Conservation (phyloP, 2,329 filamentous ascomycete genomes). For the Arthrinium puccinioides region DNA sequence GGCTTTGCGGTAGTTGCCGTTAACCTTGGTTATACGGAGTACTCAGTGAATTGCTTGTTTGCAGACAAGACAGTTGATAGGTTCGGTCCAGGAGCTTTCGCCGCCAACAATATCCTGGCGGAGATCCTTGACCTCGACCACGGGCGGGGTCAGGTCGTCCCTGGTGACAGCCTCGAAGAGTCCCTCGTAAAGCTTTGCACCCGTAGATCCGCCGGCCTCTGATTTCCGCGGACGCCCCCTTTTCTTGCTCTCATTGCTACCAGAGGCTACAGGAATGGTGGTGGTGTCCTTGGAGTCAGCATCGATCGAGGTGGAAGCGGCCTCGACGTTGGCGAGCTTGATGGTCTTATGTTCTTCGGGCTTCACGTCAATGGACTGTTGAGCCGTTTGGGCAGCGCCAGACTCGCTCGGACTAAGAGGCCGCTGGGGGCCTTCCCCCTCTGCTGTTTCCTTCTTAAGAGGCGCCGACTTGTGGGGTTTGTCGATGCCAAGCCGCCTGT, state of each 20-base stretch:
- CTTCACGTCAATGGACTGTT: conserved; percentile 47
- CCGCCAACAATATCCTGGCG: conserved; percentile 39
- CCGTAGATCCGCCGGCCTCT: conserved; percentile 22
- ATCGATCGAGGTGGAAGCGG: conserved; percentile 7
- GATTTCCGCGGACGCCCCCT: conserved; percentile 33
- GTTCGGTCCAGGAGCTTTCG: conserved; percentile 46
- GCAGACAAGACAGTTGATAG: conserved; percentile 43
- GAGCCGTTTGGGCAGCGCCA: conserved; percentile 38
- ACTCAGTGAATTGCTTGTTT: conserved; percentile 36
- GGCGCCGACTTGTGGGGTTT: conserved; percentile 38
- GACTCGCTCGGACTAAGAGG: conserved; percentile 46
- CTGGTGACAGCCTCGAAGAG: conserved; percentile 43
- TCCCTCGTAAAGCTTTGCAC: conserved; percentile 39
- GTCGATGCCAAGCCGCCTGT: conserved; percentile 40
- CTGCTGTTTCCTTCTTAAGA: conserved; percentile 30
- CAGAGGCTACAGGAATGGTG: conserved; percentile 24
- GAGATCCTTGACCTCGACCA: conserved; percentile 45
- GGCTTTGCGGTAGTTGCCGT: no score
- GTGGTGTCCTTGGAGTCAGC: conserved; percentile 25
- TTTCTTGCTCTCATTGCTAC: conserved; percentile 13
- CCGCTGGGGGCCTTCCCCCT: conserved; percentile 29
- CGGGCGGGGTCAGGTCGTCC: conserved; percentile 38
- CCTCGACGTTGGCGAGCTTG: conserved; percentile 25
- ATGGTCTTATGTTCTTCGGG: conserved; percentile 29
- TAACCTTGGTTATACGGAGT: no score